Percentiles rank a stretch among this genome's conserved stretches.
Evolutionary conservation across 2,329 filamentous ascomycete species (phyloP).

Genomic region (Davidsoniella eucalypti): DNA sequence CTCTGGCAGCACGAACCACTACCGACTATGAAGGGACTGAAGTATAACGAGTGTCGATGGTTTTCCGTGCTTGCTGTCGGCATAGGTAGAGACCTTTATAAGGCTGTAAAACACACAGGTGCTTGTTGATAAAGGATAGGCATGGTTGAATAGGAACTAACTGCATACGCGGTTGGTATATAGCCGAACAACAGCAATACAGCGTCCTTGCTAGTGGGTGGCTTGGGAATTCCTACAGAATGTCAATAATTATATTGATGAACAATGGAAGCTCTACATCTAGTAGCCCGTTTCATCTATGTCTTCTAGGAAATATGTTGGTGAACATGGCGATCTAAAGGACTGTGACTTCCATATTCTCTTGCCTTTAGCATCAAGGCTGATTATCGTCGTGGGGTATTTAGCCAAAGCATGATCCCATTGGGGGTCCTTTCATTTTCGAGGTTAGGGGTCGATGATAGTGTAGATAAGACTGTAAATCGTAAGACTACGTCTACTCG

Average conservation of each 20-base stretch:
- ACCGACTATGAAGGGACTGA: constrained; percentile 38
- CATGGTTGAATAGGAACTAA: constrained; percentile 39
- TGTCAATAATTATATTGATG: not conserved
- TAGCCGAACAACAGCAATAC: constrained; percentile 29
- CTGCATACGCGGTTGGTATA: constrained; percentile 36
- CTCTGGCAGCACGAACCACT: constrained; percentile 27
- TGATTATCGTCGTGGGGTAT: no score
- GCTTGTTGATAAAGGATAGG: constrained; percentile 37
- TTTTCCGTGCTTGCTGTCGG: constrained; percentile 17
- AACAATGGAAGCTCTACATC: not conserved
- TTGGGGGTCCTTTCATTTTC: not conserved
- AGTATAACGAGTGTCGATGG: constrained; percentile 31
- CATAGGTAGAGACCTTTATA: constrained; percentile 31
- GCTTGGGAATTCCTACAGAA: constrained; percentile 19
- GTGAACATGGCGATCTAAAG: no score
- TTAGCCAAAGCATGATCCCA: no score
- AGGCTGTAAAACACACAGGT: constrained; percentile 37
- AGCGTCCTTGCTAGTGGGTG: constrained; percentile 20
- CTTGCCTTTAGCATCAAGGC: no score
- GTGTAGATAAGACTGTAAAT: no score
- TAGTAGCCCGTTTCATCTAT: no score
- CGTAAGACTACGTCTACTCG: no score
- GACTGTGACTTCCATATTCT: no score
- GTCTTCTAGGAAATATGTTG: no score
- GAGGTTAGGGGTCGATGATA: not conserved